These are phyloP conservation scores for Clathrus columnatus DNA, from an alignment of 768 basidiomycete species.

Conservation along the genomic window DNA sequence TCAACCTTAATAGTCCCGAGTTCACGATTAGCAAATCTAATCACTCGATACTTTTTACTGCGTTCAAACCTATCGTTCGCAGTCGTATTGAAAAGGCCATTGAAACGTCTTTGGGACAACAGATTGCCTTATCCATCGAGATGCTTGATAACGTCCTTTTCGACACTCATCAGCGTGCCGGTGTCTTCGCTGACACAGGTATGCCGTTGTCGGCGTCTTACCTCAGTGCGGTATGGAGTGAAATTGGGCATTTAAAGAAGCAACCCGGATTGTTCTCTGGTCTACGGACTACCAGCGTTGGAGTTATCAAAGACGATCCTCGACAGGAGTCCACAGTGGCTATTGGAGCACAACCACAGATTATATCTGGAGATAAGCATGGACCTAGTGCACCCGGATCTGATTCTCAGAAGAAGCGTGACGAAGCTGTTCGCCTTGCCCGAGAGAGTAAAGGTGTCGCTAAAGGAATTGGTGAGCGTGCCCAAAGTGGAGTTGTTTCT, in stretches of 20 bases:
- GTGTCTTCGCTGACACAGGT: constrained; percentile 61
- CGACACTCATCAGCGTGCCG: constrained; percentile 46
- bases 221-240: constrained; percentile 60
- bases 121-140: constrained; percentile 44
- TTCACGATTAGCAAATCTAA: constrained; percentile 52
- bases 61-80: constrained; percentile 57
- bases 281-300: constrained; percentile 53
- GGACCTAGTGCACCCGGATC: constrained; percentile 54
- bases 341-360: constrained; percentile 67
- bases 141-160: constrained; percentile 48
- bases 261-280: constrained; percentile 30
- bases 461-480: constrained; percentile 19
- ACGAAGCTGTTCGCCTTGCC: constrained; percentile 23
- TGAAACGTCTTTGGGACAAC: constrained; percentile 47
- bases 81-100: constrained; percentile 51
- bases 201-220: constrained; percentile 38
- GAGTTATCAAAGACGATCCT: constrained; percentile 45
- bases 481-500: constrained; percentile 18
- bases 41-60: constrained; percentile 48
- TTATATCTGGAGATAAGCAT: constrained; percentile 55
- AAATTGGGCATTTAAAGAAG: constrained; percentile 49
- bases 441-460: constrained; percentile 14
- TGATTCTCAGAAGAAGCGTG: constrained; percentile 28
- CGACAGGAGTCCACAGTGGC: constrained; percentile 37
- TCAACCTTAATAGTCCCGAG: constrained; percentile 47